phyloP scores from a whole-genome alignment of 305 asterid species.

The Ajuga reptans region DNA sequence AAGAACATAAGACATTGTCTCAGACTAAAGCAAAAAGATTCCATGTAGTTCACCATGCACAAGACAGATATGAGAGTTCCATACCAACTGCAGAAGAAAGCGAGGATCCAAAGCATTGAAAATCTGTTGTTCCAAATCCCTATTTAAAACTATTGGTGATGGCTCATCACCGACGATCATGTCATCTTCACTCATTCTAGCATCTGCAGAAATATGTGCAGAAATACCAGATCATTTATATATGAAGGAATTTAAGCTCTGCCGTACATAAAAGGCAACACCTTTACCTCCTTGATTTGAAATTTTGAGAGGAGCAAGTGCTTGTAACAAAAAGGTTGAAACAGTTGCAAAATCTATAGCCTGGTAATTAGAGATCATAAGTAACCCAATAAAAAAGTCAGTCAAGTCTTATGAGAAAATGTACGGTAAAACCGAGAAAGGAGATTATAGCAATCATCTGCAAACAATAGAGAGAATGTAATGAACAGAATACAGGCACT shows the following conservation, averaged over 20 bases:
- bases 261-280: slow-evolving; percentile 25
- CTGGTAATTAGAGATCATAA: slow-evolving; percentile 37
- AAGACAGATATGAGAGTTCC: slow-evolving; percentile 18
- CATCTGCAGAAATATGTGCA: slow-evolving; percentile 34
- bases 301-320: slow-evolving; percentile 58
- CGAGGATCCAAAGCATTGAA: slow-evolving; percentile 56
- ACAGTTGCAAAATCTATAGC: slow-evolving; percentile 76
- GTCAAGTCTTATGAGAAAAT: not conserved
- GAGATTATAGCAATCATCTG: not conserved
- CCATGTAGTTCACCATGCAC: slow-evolving; percentile 9
- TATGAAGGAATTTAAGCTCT: not conserved
- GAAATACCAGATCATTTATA: not conserved
- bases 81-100: slow-evolving; percentile 80
- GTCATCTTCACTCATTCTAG: slow-evolving; percentile 59
- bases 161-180: slow-evolving; percentile 57
- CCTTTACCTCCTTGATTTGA: slow-evolving; percentile 51
- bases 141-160: slow-evolving; percentile 39
- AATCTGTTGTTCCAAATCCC: slow-evolving; percentile 72
- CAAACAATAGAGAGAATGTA: slow-evolving; percentile 13
- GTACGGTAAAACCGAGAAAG: slow-evolving; percentile 1
- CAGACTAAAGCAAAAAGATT: slow-evolving; percentile 18
- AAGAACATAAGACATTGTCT: slow-evolving; percentile 10
- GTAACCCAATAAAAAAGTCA: slow-evolving; percentile 11
- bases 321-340: slow-evolving; percentile 70
- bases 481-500: slow-evolving; percentile 10